A percentile compares a stretch with the other conserved stretches of the same genome.
These are phyloP conservation scores for Jackrogersella minutella DNA, from an alignment of 495 filamentous ascomycete species.

Conservation along the genomic window DNA sequence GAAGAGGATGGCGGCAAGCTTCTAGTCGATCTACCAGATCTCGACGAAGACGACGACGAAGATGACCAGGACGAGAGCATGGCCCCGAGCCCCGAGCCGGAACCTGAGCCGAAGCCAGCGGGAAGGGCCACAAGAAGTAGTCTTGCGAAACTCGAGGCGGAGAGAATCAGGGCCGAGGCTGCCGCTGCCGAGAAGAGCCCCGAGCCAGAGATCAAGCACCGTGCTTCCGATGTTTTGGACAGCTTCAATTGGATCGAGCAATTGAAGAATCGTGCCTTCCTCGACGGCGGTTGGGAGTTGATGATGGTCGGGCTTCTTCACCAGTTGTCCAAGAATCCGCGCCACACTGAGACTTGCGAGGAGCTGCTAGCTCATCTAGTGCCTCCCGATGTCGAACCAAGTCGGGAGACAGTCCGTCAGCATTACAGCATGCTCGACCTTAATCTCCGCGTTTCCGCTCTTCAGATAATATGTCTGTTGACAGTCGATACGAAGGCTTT, in stretches of 20 bases:
- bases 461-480: conserved; percentile 88
- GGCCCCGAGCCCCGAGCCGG: conserved; percentile 61
- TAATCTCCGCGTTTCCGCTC: conserved; percentile 78
- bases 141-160: conserved; percentile 79
- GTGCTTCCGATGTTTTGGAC: conserved; percentile 79
- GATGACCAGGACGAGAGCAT: conserved; percentile 63
- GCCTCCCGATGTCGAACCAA: conserved; percentile 76
- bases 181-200: conserved; percentile 55
- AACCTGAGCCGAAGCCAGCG: conserved; percentile 69
- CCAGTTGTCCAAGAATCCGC: conserved; percentile 79
- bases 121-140: conserved; percentile 84
- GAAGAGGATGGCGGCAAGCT: conserved; percentile 78
- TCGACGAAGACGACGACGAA: conserved; percentile 67
- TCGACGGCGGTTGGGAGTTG: conserved; percentile 88
- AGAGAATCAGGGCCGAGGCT: conserved; percentile 64
- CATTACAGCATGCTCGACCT: conserved; percentile 80
- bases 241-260: conserved; percentile 85
- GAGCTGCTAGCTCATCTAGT: conserved; percentile 79
- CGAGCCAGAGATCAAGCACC: conserved; percentile 63
- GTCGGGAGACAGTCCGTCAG: conserved; percentile 70
- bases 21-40: conserved; percentile 78
- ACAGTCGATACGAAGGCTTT: conserved; percentile 86
- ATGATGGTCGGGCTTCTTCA: conserved; percentile 88
- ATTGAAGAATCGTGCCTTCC: conserved; percentile 82
- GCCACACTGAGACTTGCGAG: conserved; percentile 75